These are phyloP conservation scores for Massariosphaeria phaeospora DNA, from an alignment of 495 filamentous ascomycete genomes.

Conservation along the genomic window DNA sequence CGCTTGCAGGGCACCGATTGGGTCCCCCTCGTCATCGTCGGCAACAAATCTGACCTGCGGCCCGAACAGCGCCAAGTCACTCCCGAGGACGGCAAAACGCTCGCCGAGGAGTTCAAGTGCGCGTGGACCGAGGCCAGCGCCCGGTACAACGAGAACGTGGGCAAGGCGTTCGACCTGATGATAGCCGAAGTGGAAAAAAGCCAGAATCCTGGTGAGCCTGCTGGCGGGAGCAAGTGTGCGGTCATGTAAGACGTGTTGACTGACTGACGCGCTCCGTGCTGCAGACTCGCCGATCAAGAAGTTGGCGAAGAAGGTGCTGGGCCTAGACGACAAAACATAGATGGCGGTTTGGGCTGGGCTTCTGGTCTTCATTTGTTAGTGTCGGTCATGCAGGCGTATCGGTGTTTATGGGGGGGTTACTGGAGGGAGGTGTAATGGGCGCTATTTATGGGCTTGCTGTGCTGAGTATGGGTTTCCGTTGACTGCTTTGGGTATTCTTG, in stretches of 20 bases:
- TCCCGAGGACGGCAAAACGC: conserved; percentile 72
- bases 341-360: too few relatives aligned
- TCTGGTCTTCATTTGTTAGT: too few relatives aligned
- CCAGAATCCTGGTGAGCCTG: conserved; percentile 80
- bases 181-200: conserved; percentile 92
- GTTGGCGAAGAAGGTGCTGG: neutral
- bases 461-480: too few relatives aligned
- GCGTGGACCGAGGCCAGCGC: conserved; percentile 93
- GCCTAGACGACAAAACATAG: too few relatives aligned
- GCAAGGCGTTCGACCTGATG: conserved; percentile 88
- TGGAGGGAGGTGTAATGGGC: too few relatives aligned
- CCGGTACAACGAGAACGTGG: conserved; percentile 87
- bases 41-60: conserved; percentile 94
- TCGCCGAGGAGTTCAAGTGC: conserved; percentile 83
- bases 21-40: conserved; percentile 90
- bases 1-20: conserved; percentile 72
- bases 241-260: conserved; percentile 64
- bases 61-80: conserved; percentile 89
- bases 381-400: too few relatives aligned
- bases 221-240: conserved; percentile 70
- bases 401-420: too few relatives aligned
- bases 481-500: too few relatives aligned
- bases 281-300: neutral
- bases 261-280: neutral
- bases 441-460: too few relatives aligned